A percentile compares a stretch with the other conserved stretches of the same genome.
Conservation (phyloP, 2,329 filamentous ascomycete genomes). For the Aphanocladium album region DNA sequence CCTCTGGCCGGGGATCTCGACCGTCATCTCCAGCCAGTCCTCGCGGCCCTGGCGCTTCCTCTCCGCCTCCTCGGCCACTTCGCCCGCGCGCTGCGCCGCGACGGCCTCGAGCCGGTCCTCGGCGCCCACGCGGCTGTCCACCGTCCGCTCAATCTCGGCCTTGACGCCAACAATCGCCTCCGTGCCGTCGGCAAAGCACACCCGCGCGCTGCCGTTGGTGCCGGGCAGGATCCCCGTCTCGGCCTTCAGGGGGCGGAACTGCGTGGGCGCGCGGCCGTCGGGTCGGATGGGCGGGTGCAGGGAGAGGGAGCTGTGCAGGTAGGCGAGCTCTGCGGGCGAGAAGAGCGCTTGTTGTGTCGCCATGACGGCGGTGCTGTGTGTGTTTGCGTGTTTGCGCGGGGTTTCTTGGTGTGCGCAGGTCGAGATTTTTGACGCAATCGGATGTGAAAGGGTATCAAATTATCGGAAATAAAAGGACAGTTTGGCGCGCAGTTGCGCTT, state of each 20-base stretch:
- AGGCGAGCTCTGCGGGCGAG: constrained; percentile 93
- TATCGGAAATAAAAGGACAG: not conserved
- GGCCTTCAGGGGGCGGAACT: constrained; percentile 86
- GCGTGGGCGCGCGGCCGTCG: constrained; percentile 73
- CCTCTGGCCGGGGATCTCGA: constrained; percentile 85
- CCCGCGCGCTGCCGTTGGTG: constrained; percentile 85
- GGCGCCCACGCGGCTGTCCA: constrained; percentile 19
- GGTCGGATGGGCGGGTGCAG: constrained; percentile 81
- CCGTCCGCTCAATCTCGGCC: constrained; percentile 80
- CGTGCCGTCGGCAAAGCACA: constrained; percentile 91
- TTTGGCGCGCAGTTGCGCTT: not conserved
- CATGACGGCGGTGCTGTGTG: constrained; percentile 38
- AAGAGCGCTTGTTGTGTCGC: constrained; percentile 68
- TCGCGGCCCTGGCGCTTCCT: constrained; percentile 40
- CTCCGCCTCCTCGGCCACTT: constrained; percentile 34
- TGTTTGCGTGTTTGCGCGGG: not conserved
- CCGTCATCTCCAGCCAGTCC: constrained; percentile 83
- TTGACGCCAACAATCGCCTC: constrained; percentile 96
- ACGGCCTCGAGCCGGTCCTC: constrained; percentile 23
- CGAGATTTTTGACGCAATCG: accelerated
- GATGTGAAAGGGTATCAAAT: not conserved
- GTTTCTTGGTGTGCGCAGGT: not conserved
- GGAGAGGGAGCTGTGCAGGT: constrained; percentile 82
- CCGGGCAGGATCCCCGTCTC: constrained; percentile 86
- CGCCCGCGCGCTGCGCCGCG: constrained; percentile 32